A percentile compares a stretch with the other conserved stretches of the same genome.
Evolutionary conservation across 768 basidiomycete species (phyloP).

Genomic region (Mycena metata): DNA sequence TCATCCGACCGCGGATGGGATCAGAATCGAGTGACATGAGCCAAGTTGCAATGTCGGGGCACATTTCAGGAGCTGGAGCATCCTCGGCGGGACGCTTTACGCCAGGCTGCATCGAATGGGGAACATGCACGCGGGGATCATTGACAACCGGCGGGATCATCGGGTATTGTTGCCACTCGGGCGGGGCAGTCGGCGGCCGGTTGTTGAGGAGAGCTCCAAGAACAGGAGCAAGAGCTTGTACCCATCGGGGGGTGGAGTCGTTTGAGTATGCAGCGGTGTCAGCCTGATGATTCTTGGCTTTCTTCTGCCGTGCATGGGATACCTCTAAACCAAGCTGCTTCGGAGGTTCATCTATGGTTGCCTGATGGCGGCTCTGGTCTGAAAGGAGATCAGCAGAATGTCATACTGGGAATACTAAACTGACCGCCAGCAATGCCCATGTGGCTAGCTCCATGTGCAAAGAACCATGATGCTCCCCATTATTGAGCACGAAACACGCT

Average conservation of each 20-base stretch:
- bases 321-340: background rate
- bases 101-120: too few relatives aligned
- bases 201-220: background rate
- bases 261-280: background rate
- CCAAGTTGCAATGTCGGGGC: background rate
- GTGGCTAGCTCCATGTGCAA: conserved; percentile 1
- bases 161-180: too few relatives aligned
- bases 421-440: conserved; percentile 7
- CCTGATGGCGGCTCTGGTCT: conserved; percentile 4
- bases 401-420: too few relatives aligned
- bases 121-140: too few relatives aligned
- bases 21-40: background rate
- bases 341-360: background rate
- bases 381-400: too few relatives aligned
- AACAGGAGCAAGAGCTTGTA: conserved; percentile 2
- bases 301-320: background rate
- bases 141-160: too few relatives aligned
- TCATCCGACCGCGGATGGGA: background rate
- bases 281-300: background rate
- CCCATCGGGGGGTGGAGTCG: background rate
- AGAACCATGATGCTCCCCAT: conserved; percentile 1
- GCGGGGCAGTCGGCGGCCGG: too few relatives aligned
- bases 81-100: too few relatives aligned
- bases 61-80: too few relatives aligned
- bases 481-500: background rate